Evolutionary conservation across 2,329 filamentous ascomycete genomes (phyloP).

Genomic region (Phaeoacremonium minimum): DNA sequence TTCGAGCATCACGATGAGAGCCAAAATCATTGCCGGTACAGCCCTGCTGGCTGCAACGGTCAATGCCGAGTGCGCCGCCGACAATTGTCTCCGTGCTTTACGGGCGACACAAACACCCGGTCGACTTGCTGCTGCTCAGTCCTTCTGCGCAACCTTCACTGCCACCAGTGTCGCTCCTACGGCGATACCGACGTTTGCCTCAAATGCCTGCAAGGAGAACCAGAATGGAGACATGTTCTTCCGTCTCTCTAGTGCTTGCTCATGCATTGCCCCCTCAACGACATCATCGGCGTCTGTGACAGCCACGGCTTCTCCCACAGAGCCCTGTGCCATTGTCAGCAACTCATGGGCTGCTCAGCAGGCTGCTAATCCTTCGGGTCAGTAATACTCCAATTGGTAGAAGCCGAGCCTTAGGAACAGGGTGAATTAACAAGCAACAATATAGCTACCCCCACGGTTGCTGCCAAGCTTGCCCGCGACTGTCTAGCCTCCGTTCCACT

Average conservation of each 20-base stretch:
- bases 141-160: conserved; percentile 24
- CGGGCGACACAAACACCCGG: conserved; percentile 24
- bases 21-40: conserved; percentile 2
- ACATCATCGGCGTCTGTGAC: conserved; percentile 1
- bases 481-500: conserved; percentile 37
- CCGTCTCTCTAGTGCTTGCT: conserved; percentile 17
- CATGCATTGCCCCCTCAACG: conserved; percentile 13
- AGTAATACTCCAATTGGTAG: too few species aligned
- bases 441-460: conserved; percentile 25
- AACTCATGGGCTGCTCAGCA: conserved; percentile 6
- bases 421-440: conserved; percentile 2
- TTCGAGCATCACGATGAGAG: conserved; percentile 4
- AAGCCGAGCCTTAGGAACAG: not conserved
- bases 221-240: conserved; percentile 10
- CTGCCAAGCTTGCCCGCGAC: conserved; percentile 30
- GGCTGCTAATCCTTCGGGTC: conserved; percentile 1
- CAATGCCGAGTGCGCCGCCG: conserved; percentile 22
- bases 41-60: not conserved
- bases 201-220: conserved; percentile 13
- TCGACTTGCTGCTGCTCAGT: conserved; percentile 22
- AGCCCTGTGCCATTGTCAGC: conserved; percentile 7
- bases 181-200: conserved; percentile 14
- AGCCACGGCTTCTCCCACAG: conserved; percentile 1
- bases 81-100: conserved; percentile 32
- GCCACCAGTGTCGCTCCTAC: conserved; percentile 5